phyloP scores from a whole-genome alignment of 306 rosid genomes.

The Heteromeles arbutifolia region DNA sequence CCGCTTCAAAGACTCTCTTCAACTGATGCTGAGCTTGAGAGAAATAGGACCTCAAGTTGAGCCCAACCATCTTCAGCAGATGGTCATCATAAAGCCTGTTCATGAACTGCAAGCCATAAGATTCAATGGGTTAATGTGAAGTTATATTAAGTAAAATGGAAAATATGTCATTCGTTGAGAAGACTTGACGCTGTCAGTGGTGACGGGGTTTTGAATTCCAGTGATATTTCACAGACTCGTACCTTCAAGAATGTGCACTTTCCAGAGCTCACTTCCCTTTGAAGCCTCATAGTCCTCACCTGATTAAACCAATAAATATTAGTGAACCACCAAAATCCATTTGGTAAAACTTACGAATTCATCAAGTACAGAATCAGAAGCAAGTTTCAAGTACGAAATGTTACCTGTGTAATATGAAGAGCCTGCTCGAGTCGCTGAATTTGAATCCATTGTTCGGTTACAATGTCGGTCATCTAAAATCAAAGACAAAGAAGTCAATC shows the following conservation, averaged over 20 bases:
- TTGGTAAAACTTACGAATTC: background rate
- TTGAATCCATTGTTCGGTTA: slow-evolving; percentile 86
- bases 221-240: background rate
- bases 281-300: slow-evolving; percentile 50
- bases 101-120: slow-evolving; percentile 38
- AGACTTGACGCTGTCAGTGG: background rate
- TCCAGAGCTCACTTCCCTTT: slow-evolving; percentile 26
- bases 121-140: background rate
- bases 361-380: background rate
- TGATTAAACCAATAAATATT: slow-evolving; percentile 15
- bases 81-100: slow-evolving; percentile 32
- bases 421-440: slow-evolving; percentile 97
- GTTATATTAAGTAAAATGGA: background rate
- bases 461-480: slow-evolving; percentile 61
- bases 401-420: slow-evolving; percentile 66
- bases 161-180: background rate
- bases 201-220: background rate
- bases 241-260: slow-evolving; percentile 74
- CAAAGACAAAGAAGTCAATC: slow-evolving; percentile 15
- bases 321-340: slow-evolving; percentile 13
- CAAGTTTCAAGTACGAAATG: background rate
- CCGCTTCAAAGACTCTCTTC: slow-evolving; percentile 32
- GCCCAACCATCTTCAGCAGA: slow-evolving; percentile 18
- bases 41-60: slow-evolving; percentile 28
- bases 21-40: slow-evolving; percentile 45